Evolutionary conservation across 495 filamentous ascomycete species (phyloP).

Genomic region (Penicillium coffeae): DNA sequence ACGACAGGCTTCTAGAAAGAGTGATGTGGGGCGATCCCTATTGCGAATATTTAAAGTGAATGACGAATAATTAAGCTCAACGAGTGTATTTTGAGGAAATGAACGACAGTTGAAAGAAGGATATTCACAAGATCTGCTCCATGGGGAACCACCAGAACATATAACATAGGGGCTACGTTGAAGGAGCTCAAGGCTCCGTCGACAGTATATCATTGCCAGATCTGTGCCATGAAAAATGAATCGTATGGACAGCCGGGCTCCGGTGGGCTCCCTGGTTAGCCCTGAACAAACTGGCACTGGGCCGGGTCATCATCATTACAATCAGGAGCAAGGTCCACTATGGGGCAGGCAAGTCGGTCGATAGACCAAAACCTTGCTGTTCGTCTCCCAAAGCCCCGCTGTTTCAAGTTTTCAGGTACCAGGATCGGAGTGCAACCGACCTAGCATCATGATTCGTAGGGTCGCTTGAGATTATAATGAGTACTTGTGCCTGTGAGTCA

Average conservation of each 20-base stretch:
- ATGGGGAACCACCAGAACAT: neutral
- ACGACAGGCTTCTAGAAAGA: neutral
- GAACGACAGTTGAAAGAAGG: neutral
- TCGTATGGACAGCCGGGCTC: neutral
- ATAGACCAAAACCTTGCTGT: too few species aligned
- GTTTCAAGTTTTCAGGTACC: too few species aligned
- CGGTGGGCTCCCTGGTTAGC: neutral
- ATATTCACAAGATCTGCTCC: neutral
- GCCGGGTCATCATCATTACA: neutral
- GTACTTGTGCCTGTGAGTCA: too few species aligned
- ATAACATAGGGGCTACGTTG: neutral
- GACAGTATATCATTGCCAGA: too few species aligned
- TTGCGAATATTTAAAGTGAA: slow-evolving; percentile 3
- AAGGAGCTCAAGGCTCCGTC: too few species aligned
- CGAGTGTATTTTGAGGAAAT: neutral
- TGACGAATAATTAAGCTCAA: slow-evolving; percentile 7
- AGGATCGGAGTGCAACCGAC: neutral
- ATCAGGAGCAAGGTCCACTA: too few species aligned
- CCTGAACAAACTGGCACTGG: neutral
- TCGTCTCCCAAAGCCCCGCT: too few species aligned
- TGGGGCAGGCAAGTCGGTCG: too few species aligned
- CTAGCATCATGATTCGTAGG: neutral
- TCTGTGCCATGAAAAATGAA: neutral
- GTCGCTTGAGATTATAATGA: too few species aligned
- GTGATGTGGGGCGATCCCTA: neutral